A percentile compares a stretch with the other conserved stretches of the same genome.
These are phyloP conservation scores for Aspergillus haitiensis DNA, from an alignment of 495 filamentous ascomycete species.

Conservation along the genomic window DNA sequence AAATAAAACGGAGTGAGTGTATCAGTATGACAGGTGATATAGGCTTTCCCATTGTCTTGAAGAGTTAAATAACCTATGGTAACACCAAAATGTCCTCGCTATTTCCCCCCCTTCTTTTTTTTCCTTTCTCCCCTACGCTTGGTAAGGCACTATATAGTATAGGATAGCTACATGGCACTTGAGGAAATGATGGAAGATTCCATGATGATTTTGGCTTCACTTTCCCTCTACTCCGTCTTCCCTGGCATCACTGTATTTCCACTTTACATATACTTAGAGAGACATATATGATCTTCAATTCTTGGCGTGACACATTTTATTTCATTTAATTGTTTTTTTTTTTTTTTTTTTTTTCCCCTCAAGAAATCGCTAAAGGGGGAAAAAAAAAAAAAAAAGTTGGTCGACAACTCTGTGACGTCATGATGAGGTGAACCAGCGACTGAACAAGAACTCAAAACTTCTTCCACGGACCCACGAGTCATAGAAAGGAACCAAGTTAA, in stretches of 20 bases:
- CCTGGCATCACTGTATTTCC: background rate
- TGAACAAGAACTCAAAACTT: background rate
- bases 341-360: too few relatives aligned
- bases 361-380: too few relatives aligned
- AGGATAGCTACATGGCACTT: background rate
- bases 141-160: constrained; percentile 6
- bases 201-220: background rate
- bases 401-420: background rate
- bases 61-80: too few relatives aligned
- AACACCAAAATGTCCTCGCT: background rate
- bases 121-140: background rate
- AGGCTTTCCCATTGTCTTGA: background rate
- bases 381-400: background rate
- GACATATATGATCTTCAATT: too few relatives aligned
- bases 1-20: background rate
- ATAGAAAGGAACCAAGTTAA: too few relatives aligned
- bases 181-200: background rate
- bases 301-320: too few relatives aligned
- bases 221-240: background rate
- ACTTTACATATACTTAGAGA: background rate
- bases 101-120: background rate
- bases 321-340: too few relatives aligned
- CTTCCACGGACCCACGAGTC: background rate
- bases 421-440: background rate
- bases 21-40: background rate